Evolutionary conservation across 805 yeast species (phyloP).

Genomic region (Ogataea trehalophila): DNA sequence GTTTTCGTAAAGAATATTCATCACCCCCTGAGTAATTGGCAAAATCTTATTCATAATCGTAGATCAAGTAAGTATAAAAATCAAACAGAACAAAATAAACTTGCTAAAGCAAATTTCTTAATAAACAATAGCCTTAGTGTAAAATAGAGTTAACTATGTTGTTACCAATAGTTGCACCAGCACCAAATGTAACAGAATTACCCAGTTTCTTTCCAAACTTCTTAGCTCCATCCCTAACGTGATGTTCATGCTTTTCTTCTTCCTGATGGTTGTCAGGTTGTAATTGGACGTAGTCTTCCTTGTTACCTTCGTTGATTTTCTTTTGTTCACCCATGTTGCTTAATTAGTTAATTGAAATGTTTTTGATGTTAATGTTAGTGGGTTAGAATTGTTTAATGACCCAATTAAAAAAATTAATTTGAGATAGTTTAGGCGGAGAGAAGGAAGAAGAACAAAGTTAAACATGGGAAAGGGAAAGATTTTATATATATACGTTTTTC

Average conservation of each 20-base stretch:
- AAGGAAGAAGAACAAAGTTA: no score
- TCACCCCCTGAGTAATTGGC: no score
- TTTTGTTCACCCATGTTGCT: slow-evolving; percentile 15
- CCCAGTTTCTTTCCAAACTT: slow-evolving; percentile 79
- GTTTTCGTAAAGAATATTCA: no score
- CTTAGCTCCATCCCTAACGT: slow-evolving; percentile 35
- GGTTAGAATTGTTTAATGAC: no score
- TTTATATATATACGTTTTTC: no score
- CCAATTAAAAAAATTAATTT: no score
- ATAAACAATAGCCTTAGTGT: slow-evolving; percentile 22
- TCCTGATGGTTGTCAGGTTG: slow-evolving; percentile 14
- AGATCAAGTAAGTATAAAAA: no score
- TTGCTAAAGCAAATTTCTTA: neutral
- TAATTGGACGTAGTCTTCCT: slow-evolving; percentile 11
- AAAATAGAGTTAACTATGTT: slow-evolving; percentile 73
- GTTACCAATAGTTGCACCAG: slow-evolving; percentile 91
- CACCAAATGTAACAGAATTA: slow-evolving; percentile 92
- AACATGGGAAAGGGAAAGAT: no score
- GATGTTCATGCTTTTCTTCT: slow-evolving; percentile 28
- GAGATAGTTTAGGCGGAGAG: no score
- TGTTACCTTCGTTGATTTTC: slow-evolving; percentile 9
- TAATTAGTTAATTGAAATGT: neutral
- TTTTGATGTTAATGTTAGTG: neutral
- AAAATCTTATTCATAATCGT: no score
- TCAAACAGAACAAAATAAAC: no score